phyloP scores from a whole-genome alignment of 371 early-diverging fungal genomes.

The Zancudomyces culisetae region DNA sequence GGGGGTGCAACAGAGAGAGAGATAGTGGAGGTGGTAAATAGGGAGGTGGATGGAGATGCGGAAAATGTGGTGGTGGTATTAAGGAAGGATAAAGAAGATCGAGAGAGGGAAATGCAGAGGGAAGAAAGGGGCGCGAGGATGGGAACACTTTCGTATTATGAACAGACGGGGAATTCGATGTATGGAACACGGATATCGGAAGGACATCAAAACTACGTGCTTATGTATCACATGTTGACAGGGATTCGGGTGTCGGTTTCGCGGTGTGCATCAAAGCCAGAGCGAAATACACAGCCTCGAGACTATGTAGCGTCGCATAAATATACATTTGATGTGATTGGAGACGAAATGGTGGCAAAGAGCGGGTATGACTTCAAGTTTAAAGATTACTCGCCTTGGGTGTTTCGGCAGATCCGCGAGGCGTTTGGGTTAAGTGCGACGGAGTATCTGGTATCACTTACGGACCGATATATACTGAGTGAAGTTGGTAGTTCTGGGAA shows the following conservation, averaged over 20 bases:
- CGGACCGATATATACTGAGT: constrained; percentile 86
- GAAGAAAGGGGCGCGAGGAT: no score
- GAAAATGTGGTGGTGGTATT: no score
- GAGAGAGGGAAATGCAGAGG: no score
- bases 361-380: constrained; percentile 94
- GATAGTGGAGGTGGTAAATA: no score
- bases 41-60: no score
- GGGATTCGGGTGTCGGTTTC: constrained; percentile 75
- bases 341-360: constrained; percentile 79
- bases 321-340: constrained; percentile 75
- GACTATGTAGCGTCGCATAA: constrained; percentile 82
- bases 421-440: constrained; percentile 76
- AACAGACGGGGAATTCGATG: constrained; percentile 10
- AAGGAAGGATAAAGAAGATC: no score
- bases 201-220: constrained; percentile 47
- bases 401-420: constrained; percentile 75
- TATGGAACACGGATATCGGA: constrained; percentile 27
- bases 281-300: constrained; percentile 40
- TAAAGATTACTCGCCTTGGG: constrained; percentile 95
- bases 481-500: constrained; percentile 92
- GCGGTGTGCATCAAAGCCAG: constrained; percentile 66
- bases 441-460: constrained; percentile 90
- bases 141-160: background rate
- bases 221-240: constrained; percentile 97
- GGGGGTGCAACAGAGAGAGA: no score